Conservation (phyloP, 805 yeast genomes). For the Aciculoconidium aculeatum region DNA sequence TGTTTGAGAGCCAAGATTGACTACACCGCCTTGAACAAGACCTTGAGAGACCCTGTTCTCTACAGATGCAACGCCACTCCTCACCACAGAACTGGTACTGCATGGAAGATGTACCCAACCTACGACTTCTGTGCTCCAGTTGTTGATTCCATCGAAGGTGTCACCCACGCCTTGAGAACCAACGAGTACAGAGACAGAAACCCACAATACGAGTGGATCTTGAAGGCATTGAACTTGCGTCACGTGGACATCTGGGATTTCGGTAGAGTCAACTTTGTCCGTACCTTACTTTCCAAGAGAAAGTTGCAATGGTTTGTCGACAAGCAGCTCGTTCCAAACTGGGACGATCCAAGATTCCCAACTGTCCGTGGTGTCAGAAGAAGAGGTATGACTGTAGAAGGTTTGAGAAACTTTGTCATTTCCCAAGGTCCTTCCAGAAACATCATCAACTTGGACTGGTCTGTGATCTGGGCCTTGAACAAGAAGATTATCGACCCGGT, state of each 20-base stretch:
- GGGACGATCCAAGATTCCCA: constrained; percentile 99
- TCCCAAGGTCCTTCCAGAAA: constrained; percentile 98
- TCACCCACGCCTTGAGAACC: constrained; percentile 96
- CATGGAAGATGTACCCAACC: constrained; percentile 97
- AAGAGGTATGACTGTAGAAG: constrained; percentile 99
- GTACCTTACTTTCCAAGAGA: constrained; percentile 94
- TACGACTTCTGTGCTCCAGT: constrained; percentile 98
- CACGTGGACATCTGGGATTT: constrained; percentile 98
- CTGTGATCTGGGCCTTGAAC: constrained; percentile 94
- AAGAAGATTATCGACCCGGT: constrained; percentile 95
- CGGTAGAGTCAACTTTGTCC: constrained; percentile 92
- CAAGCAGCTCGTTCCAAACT: constrained; percentile 75
- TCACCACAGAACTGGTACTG: constrained; percentile 90
- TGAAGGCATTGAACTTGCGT: constrained; percentile 73
- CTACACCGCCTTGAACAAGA: constrained; percentile 84
- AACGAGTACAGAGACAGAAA: constrained; percentile 98
- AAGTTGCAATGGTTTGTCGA: constrained; percentile 99
- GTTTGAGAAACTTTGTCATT: constrained; percentile 85
- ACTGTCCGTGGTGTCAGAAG: constrained; percentile 99
- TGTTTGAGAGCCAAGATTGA: constrained; percentile 97
- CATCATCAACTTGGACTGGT: constrained; percentile 96
- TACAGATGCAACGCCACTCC: constrained; percentile 97
- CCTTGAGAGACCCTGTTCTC: constrained; percentile 95
- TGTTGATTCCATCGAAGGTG: constrained; percentile 94
- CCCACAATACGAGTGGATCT: constrained; percentile 96